These are phyloP conservation scores for Epichloe glyceriae DNA, from an alignment of 2,329 filamentous ascomycete species.

Conservation along the genomic window DNA sequence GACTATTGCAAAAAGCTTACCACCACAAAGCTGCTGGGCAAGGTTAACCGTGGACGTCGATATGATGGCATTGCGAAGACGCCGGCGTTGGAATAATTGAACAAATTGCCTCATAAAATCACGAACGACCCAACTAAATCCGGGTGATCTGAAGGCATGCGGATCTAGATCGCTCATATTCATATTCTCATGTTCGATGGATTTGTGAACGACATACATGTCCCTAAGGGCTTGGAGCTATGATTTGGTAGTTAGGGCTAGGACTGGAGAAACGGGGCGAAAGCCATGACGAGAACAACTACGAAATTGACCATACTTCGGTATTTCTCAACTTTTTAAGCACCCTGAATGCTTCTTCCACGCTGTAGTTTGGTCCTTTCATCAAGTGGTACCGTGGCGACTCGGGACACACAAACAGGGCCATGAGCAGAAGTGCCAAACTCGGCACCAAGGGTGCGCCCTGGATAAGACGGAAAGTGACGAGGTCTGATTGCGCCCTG, in stretches of 20 bases:
- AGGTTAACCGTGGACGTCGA: conserved; percentile 19
- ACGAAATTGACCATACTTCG: conserved; percentile 10
- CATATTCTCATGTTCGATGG: conserved; percentile 17
- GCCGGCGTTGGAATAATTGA: conserved; percentile 16
- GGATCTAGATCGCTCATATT: conserved; percentile 12
- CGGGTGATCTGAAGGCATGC: conserved; percentile 12
- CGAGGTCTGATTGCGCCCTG: conserved; percentile 5
- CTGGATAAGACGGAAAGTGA: conserved; percentile 21
- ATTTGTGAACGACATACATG: conserved; percentile 26
- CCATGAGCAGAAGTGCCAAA: conserved; percentile 20
- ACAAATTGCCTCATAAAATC: conserved; percentile 17
- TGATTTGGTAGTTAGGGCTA: background rate
- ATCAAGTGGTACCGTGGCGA: conserved; percentile 29
- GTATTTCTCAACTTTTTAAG: conserved; percentile 25
- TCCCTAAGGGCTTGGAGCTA: conserved; percentile 29
- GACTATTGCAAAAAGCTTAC: conserved; percentile 5
- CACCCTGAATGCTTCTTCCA: conserved; percentile 23
- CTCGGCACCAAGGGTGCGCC: conserved; percentile 26
- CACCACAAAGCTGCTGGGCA: conserved; percentile 21
- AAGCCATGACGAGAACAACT: background rate
- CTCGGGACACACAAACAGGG: conserved; percentile 26
- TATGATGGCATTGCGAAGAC: conserved; percentile 20
- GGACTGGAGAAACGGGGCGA: background rate
- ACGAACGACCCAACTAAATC: conserved; percentile 15
- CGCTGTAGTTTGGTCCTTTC: conserved; percentile 23